phyloP scores from a whole-genome alignment of 228 moss, liverwort and hornwort genomes.

The Sphagnum fallax region DNA sequence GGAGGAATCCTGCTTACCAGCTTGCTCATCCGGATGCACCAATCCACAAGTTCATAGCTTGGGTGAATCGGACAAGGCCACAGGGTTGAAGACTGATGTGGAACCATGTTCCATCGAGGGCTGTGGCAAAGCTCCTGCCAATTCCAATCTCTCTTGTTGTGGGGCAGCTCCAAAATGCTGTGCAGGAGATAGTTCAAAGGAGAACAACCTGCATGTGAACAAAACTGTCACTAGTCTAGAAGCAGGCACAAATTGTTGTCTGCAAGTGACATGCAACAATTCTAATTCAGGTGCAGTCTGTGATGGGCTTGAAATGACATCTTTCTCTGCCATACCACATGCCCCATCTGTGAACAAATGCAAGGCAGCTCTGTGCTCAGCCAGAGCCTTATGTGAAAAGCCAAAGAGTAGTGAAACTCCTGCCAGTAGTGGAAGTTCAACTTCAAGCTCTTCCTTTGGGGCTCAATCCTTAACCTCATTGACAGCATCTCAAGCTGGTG shows the following conservation, averaged over 20 bases:
- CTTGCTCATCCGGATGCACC: background rate
- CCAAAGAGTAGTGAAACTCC: background rate
- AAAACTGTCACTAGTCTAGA: slow-evolving; percentile 15
- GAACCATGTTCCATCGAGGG: slow-evolving; percentile 24
- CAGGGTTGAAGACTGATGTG: slow-evolving; percentile 4
- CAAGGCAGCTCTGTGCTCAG: slow-evolving; percentile 11
- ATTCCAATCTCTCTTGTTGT: slow-evolving; percentile 17
- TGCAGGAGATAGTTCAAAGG: slow-evolving; percentile 8
- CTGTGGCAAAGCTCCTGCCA: slow-evolving; percentile 19
- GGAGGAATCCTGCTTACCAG: background rate
- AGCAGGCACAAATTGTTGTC: slow-evolving; percentile 15
- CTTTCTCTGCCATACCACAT: background rate
- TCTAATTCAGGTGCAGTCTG: slow-evolving; percentile 10
- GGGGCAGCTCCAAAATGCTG: slow-evolving; percentile 21
- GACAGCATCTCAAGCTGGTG: background rate
- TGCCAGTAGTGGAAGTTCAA: background rate
- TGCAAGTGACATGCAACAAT: slow-evolving; percentile 11
- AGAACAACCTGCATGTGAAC: slow-evolving; percentile 10
- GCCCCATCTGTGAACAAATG: slow-evolving; percentile 13
- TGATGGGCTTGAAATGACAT: slow-evolving; percentile 11
- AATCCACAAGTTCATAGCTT: slow-evolving; percentile 7
- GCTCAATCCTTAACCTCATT: background rate
- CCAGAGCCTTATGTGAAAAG: slow-evolving; percentile 7
- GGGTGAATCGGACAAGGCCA: slow-evolving; percentile 26
- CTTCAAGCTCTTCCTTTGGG: background rate